Conservation (phyloP, 345 rosid species). For the Salix dunnii region DNA sequence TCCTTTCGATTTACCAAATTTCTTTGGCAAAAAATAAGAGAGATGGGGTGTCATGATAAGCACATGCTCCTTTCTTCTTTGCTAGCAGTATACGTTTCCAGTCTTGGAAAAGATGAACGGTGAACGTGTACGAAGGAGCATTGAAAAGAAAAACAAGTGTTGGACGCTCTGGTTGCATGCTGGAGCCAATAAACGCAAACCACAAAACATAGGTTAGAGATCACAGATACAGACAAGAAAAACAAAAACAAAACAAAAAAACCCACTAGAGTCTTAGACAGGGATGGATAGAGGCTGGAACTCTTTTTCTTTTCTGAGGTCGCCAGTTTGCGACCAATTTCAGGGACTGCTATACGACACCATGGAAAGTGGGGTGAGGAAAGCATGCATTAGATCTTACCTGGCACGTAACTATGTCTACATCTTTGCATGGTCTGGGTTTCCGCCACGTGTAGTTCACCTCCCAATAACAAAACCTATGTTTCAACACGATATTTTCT, state of each 20-base stretch:
- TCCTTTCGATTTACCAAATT: background rate
- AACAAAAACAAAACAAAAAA: background rate
- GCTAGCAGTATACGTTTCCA: background rate
- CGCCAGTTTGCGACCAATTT: background rate
- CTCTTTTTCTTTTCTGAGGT: background rate
- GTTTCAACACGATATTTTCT: no score
- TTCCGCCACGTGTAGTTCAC: conserved; percentile 34
- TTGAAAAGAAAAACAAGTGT: conserved; percentile 25
- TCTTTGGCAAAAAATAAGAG: background rate
- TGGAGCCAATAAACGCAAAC: background rate
- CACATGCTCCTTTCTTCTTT: conserved; percentile 7
- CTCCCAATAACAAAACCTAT: no score
- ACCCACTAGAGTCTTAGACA: background rate
- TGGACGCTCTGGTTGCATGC: conserved; percentile 4
- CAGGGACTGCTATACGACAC: conserved; percentile 8
- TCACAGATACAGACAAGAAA: background rate
- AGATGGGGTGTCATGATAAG: conserved; percentile 29
- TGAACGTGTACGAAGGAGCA: background rate
- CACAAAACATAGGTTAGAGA: background rate
- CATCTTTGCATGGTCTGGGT: conserved; percentile 28
- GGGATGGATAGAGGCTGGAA: background rate
- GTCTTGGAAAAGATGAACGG: background rate
- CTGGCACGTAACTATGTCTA: conserved; percentile 39
- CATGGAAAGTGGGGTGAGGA: background rate
- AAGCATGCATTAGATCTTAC: conserved; percentile 34